Base-by-base conservation (phyloP, 176 grass and related monocot species). In the Poa pratensis region DNA sequence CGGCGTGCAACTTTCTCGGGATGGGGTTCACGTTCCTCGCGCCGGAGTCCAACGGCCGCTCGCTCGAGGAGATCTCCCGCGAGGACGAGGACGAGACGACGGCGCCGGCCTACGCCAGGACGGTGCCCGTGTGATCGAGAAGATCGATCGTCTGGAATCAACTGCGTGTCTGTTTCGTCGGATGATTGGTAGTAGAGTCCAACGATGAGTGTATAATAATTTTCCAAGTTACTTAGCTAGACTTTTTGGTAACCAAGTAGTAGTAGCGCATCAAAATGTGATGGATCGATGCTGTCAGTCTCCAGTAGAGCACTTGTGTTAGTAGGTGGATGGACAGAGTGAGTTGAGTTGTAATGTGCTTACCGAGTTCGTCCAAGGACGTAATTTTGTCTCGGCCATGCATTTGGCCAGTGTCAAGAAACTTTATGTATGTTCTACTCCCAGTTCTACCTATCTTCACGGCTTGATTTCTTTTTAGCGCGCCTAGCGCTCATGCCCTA, bases 41-140 rank as follows among this genome's bases (percentile, higher is more conserved):
- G 27, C 92, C 92, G 1, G 92, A 94, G 80, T 84, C 92, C 1
- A 94, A 79, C 52, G 89, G 92, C 8, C 78, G 73, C 53, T 94
- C 92, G 12, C 69, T 94, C 23, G 92, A 94, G 80, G 92, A 91
- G 70, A 78, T 89, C 14, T 91, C 83, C 6, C 76, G 92, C 51
- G 89, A 94, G 63, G 82, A 84, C 30, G 88, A 79, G 11, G 92
- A 91, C 20, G 86, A 80, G 13, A 22, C 12, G 0, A 23, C 12
- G 4, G 24, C 39, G 60, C 60, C 9, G 17, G 24, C 60, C 24
- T 24, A 83, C 73, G 46, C 35, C 9, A 85, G 84, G 67, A 90
- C 88, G 1, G 78, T 83, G 39, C 88, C 79, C 16, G 73, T 75
- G 16, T 75, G 50, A 61, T 7, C 8, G 19, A 64, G 61, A 30